Percentiles rank a stretch among this genome's conserved stretches.
phyloP scores from a whole-genome alignment of 1,284 basidiomycete genomes.

The Fistulinella staudtii region DNA sequence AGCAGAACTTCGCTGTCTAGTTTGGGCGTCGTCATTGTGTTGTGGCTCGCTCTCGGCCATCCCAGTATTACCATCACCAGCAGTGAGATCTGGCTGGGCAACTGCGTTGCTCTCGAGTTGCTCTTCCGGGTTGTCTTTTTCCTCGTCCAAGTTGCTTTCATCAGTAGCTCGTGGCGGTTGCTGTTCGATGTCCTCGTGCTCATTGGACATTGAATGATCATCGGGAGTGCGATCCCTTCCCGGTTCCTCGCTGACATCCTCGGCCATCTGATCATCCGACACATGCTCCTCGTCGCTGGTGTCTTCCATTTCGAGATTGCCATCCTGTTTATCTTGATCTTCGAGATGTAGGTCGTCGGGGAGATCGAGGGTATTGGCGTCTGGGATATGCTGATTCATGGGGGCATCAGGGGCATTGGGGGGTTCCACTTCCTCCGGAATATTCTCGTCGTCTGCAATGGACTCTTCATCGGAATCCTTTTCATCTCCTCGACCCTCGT shows the following conservation, averaged over 20 bases:
- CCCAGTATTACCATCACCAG: slow-evolving; percentile 31
- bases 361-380: slow-evolving; percentile 77
- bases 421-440: slow-evolving; percentile 30
- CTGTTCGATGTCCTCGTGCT: slow-evolving; percentile 14
- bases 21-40: slow-evolving; percentile 17
- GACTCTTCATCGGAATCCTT: slow-evolving; percentile 33
- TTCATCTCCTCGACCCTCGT: slow-evolving; percentile 34
- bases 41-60: slow-evolving; percentile 18
- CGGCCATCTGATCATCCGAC: slow-evolving; percentile 39
- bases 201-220: slow-evolving; percentile 23
- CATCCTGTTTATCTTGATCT: slow-evolving; percentile 31
- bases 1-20: slow-evolving; percentile 18
- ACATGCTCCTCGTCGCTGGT: slow-evolving; percentile 39
- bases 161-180: slow-evolving; percentile 20
- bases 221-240: slow-evolving; percentile 12
- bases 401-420: slow-evolving; percentile 57
- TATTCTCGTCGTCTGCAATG: slow-evolving; percentile 24
- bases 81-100: slow-evolving; percentile 41
- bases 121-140: slow-evolving; percentile 28
- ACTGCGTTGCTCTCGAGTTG: slow-evolving; percentile 30
- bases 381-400: slow-evolving; percentile 68
- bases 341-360: slow-evolving; percentile 79
- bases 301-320: slow-evolving; percentile 36
- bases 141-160: slow-evolving; percentile 12
- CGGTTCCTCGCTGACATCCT: slow-evolving; percentile 33